These are phyloP conservation scores for Quercus robur DNA, from an alignment of 306 rosid genomes.

Conservation along the genomic window DNA sequence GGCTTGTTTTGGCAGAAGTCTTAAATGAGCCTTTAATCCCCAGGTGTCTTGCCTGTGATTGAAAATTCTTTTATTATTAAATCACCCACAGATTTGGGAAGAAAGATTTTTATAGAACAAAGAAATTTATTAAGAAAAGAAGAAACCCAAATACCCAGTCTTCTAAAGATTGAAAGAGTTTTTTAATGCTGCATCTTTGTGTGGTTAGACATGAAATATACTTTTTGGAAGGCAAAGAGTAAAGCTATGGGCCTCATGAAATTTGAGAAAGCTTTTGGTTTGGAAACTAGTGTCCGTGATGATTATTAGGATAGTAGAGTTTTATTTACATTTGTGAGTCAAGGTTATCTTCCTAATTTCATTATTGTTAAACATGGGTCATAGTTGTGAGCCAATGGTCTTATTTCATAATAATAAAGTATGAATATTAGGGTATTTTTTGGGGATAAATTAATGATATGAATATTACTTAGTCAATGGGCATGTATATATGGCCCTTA, in stretches of 20 bases:
- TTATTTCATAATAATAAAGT: neutral
- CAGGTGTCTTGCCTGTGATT: neutral
- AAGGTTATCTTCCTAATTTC: neutral
- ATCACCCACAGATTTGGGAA: neutral
- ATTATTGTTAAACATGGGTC: neutral
- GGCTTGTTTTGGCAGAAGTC: neutral
- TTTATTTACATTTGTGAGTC: neutral
- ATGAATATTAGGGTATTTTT: neutral
- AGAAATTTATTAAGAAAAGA: too few relatives aligned
- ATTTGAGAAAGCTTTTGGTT: neutral
- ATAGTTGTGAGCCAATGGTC: neutral
- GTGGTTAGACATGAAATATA: neutral
- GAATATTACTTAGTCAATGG: neutral
- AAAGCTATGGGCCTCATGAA: neutral
- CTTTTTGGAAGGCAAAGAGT: neutral
- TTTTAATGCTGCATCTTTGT: neutral
- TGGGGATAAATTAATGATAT: neutral
- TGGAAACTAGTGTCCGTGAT: neutral
- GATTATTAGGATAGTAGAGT: neutral
- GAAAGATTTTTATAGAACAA: neutral
- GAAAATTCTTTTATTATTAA: neutral
- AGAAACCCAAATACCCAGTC: too few relatives aligned
- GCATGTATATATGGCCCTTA: neutral
- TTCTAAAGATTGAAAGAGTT: neutral
- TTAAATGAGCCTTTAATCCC: constrained; percentile 2